Percentiles rank a stretch among this genome's conserved stretches.
Conservation (phyloP, 805 yeast species). For the Phaffomyces opuntiae region DNA sequence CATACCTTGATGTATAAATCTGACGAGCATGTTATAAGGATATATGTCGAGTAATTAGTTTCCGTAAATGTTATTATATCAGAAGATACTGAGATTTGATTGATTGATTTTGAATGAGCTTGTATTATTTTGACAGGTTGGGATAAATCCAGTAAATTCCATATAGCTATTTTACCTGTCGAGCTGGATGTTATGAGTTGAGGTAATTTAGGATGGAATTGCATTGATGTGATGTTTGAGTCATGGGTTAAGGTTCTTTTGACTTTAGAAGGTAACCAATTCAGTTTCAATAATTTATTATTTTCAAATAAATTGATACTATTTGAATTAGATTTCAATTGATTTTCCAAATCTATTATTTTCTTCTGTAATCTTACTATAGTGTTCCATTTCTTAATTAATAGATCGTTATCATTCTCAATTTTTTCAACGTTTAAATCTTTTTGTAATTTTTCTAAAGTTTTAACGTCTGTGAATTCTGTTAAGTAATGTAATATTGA, state of each 20-base stretch:
- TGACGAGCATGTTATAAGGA: slow-evolving; percentile 42
- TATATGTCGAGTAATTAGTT: slow-evolving; percentile 9
- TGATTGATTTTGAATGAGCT: slow-evolving; percentile 74
- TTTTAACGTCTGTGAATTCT: slow-evolving; percentile 19
- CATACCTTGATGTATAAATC: slow-evolving; percentile 61
- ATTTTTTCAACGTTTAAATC: slow-evolving; percentile 16
- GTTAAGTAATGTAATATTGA: slow-evolving; percentile 43
- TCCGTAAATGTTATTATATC: slow-evolving; percentile 21
- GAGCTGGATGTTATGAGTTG: slow-evolving; percentile 51
- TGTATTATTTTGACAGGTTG: slow-evolving; percentile 56
- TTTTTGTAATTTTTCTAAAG: slow-evolving; percentile 14
- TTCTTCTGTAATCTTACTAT: slow-evolving; percentile 73
- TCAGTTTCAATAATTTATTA: slow-evolving; percentile 12
- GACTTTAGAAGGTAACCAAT: slow-evolving; percentile 22
- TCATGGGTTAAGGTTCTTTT: slow-evolving; percentile 25
- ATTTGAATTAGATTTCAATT: slow-evolving; percentile 25
- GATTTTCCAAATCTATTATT: slow-evolving; percentile 63
- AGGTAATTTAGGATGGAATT: slow-evolving; percentile 73
- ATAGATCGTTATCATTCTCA: slow-evolving; percentile 25
- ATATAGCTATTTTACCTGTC: slow-evolving; percentile 65
- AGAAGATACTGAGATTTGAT: slow-evolving; percentile 50
- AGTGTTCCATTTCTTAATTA: slow-evolving; percentile 84
- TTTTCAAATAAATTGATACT: slow-evolving; percentile 1
- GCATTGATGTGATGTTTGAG: slow-evolving; percentile 52
- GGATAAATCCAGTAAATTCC: slow-evolving; percentile 58